Conservation (phyloP, 2,329 filamentous ascomycete species). For the Raffaelea deltoideospora region DNA sequence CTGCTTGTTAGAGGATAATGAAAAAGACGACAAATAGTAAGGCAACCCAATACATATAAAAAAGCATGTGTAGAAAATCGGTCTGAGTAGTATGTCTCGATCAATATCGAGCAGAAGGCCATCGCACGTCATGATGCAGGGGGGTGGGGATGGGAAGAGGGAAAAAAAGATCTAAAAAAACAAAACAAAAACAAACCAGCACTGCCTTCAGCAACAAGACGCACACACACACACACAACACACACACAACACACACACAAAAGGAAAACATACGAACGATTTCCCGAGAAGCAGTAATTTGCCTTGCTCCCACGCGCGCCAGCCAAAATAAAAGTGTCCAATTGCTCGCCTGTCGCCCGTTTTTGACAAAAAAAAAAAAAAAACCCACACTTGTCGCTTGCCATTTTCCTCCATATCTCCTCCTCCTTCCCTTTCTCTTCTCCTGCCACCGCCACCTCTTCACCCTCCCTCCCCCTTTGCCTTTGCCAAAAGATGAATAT, state of each 20-base stretch:
- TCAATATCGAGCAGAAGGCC: constrained; percentile 9
- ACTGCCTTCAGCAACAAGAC: too few relatives aligned
- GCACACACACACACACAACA: too few relatives aligned
- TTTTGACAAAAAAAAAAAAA: too few relatives aligned
- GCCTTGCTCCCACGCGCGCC: too few relatives aligned
- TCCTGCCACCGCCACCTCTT: not conserved
- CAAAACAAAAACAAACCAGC: constrained; percentile 1
- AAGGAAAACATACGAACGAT: too few relatives aligned
- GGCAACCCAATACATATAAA: not conserved
- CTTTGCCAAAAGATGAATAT: not conserved
- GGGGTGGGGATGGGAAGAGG: constrained; percentile 6
- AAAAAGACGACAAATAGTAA: not conserved
- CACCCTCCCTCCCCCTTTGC: not conserved
- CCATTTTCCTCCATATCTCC: not conserved
- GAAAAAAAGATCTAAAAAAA: constrained; percentile 2
- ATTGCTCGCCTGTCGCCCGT: too few relatives aligned
- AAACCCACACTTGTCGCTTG: too few relatives aligned
- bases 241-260: too few relatives aligned
- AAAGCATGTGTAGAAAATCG: not conserved
- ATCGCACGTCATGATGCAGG: constrained; percentile 12
- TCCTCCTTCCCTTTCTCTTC: not conserved
- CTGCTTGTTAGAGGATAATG: not conserved
- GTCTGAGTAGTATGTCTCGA: too few relatives aligned
- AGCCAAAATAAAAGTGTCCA: too few relatives aligned
- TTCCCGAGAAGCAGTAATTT: too few relatives aligned